Conservation (phyloP, 2,329 filamentous ascomycete species). For the Sphaceloma murrayae region DNA sequence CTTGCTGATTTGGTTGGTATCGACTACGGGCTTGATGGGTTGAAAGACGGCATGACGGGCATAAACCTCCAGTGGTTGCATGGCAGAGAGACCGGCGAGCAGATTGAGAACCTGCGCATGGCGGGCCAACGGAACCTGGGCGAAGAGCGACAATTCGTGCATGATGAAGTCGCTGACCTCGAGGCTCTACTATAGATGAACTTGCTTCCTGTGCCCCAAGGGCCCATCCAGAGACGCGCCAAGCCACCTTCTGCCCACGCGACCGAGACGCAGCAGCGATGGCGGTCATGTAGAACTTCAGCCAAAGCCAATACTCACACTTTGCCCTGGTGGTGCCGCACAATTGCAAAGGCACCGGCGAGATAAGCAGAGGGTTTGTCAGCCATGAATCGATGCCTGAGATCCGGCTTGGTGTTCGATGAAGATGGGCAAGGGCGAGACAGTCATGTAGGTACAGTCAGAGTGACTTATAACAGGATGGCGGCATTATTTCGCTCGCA, state of each 20-base stretch:
- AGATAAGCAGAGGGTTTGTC: conserved; percentile 4
- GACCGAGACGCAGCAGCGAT: too few relatives aligned
- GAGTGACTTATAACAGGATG: too few relatives aligned
- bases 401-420: background rate
- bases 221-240: too few relatives aligned
- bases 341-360: background rate
- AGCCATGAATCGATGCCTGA: conserved; percentile 13
- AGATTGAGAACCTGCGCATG: conserved; percentile 53
- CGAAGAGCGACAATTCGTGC: conserved; percentile 55
- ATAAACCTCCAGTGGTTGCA: conserved; percentile 47
- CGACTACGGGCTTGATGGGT: conserved; percentile 36
- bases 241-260: too few relatives aligned
- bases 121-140: conserved; percentile 46
- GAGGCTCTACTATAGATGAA: background rate
- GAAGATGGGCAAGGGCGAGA: background rate
- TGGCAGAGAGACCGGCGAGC: conserved; percentile 51
- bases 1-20: conserved; percentile 30
- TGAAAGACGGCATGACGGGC: conserved; percentile 52
- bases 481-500: too few relatives aligned
- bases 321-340: conserved; percentile 3
- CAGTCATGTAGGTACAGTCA: background rate
- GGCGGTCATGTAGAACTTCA: background rate
- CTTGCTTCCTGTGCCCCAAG: too few relatives aligned
- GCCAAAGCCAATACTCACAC: conserved; percentile 2
- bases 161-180: conserved; percentile 30